phyloP scores from a whole-genome alignment of 2,329 filamentous ascomycete species.

The Pseudohalonectria lignicola region DNA sequence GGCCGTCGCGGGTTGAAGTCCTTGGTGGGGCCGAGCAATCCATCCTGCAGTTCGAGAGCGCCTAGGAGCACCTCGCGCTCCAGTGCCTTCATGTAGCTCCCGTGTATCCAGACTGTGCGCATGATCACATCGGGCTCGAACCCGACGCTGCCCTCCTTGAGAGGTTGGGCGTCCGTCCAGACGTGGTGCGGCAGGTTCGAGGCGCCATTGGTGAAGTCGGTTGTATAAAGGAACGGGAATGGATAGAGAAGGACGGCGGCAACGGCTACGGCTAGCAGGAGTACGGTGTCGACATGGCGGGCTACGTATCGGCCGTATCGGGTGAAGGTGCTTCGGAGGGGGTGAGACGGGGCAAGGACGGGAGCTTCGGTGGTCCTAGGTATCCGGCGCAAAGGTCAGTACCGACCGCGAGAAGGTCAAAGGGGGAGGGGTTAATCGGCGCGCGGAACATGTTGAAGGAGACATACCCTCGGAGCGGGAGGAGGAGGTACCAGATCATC shows the following conservation, averaged over 20 bases:
- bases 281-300: constrained; percentile 62
- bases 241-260: constrained; percentile 63
- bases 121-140: constrained; percentile 62
- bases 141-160: constrained; percentile 35
- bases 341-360: constrained; percentile 50
- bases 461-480: constrained; percentile 67
- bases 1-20: constrained; percentile 39
- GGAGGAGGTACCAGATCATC: constrained; percentile 71
- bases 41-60: constrained; percentile 60
- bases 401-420: constrained; percentile 1
- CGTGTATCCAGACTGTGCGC: constrained; percentile 74
- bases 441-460: too few species aligned
- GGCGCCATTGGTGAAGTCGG: constrained; percentile 58
- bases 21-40: constrained; percentile 50
- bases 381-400: constrained; percentile 8
- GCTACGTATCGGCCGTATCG: constrained; percentile 62
- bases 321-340: constrained; percentile 52
- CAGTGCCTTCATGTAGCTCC: constrained; percentile 68
- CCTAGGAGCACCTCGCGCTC: constrained; percentile 52
- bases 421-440: too few species aligned
- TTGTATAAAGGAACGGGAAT: constrained; percentile 63
- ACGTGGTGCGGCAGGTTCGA: constrained; percentile 68
- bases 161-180: constrained; percentile 64
- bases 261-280: constrained; percentile 62
- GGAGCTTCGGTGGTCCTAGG: constrained; percentile 71